A percentile compares a stretch with the other conserved stretches of the same genome.
Conservation (phyloP, 2,329 filamentous ascomycete species). For the Sporothrix globosa region DNA sequence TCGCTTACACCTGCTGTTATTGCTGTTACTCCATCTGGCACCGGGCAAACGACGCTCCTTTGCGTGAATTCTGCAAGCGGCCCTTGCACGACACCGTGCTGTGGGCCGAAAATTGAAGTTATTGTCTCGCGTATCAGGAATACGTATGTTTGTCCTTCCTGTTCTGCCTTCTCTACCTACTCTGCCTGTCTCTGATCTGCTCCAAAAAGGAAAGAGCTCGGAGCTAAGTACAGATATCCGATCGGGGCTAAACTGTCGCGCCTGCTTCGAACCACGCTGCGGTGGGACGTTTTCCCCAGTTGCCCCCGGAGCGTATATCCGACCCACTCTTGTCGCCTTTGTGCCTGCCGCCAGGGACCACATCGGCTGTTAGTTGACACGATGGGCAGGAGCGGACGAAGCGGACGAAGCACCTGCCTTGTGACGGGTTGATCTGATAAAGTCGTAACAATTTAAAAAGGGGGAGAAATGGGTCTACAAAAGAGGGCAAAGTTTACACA, state of each 20-base stretch:
- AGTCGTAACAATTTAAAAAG: not conserved
- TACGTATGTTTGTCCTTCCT: not conserved
- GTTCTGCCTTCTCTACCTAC: not conserved
- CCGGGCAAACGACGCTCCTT: not conserved
- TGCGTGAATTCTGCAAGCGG: not conserved
- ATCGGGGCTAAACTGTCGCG: slow-evolving; percentile 6
- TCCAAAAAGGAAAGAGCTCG: slow-evolving; percentile 21
- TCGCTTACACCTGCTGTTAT: not conserved
- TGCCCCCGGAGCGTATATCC: not conserved
- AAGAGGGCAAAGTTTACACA: not conserved
- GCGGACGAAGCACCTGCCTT: not conserved
- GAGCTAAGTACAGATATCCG: slow-evolving; percentile 25
- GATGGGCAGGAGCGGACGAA: not conserved
- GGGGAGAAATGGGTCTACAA: not conserved
- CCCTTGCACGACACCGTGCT: not conserved
- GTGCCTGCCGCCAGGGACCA: not conserved
- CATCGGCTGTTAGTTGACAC: slow-evolving; percentile 25
- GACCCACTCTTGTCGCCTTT: slow-evolving; percentile 7
- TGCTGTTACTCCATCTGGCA: not conserved
- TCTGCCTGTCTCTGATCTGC: not conserved
- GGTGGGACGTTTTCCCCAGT: slow-evolving; percentile 28
- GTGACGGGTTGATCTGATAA: not conserved
- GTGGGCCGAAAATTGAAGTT: not conserved
- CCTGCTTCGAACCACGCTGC: not conserved
- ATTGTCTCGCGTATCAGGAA: too few species aligned